Base-by-base conservation (phyloP, 2,329 filamentous ascomycete genomes). In the Scedosporium apiospermum region DNA sequence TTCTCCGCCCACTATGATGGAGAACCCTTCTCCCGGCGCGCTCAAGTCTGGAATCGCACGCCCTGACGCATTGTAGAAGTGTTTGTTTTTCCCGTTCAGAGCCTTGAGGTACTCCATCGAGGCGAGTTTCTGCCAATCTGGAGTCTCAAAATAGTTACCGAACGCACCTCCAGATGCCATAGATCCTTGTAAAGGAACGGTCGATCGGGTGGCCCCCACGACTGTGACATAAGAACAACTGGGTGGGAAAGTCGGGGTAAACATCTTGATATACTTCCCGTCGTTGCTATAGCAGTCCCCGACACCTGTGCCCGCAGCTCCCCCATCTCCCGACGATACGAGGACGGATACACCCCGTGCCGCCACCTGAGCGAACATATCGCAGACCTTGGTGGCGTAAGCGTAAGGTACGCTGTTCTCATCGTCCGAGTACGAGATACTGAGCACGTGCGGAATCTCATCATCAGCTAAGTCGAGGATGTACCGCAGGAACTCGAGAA, bases 211-310 rank as follows among this genome's bases (percentile, higher is more conserved):
- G 1, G 82, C 87, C 6, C 88, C 88, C 1, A 90, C 82, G 1
- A 80, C 75, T 0, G 88, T 90, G 6, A 90, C 82, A 70, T 83
- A 90, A 0, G 87, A 88, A 67, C 88, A 91, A 0, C 82, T 81
- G 0, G 81, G 82, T 0, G 88, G 88, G 72, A 90, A 90, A 4
- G 78, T 80, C 1, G 86, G 80, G 30, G 84, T 75, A 69, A 87
- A 84, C 23, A 80, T 76, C 10, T 80, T 79, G 1, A 75, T 80
- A 64, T 82, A 78, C 51, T 74, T 77, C 23, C 85, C 85, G 63
- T 88, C 84, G 68, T 86, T 85, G 62, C 78, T 78, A 61, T 77
- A 73, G 73, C 86, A 89, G 23, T 65, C 69, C 64, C 84, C 86
- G 63, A 73, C 70, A 16, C 73, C 73, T 2, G 72, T 75, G 4